Conservation (phyloP, 2,329 filamentous ascomycete genomes). For the Phyllosticta ampelicida region DNA sequence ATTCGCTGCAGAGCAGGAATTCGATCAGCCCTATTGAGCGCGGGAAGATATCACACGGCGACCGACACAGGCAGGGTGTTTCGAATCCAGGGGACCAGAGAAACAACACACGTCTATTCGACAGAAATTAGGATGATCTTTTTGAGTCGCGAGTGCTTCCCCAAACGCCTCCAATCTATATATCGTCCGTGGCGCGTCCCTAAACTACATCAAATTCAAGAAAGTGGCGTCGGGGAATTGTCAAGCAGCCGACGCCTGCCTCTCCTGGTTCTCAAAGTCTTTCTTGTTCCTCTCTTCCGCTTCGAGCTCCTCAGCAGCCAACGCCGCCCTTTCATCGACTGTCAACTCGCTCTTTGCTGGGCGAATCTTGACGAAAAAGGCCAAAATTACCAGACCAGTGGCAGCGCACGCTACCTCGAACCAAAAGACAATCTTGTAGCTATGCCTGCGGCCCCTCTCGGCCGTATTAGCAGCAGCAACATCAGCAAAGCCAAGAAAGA, state of each 20-base stretch:
- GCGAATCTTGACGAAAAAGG: constrained; percentile 11
- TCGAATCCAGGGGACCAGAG: neutral
- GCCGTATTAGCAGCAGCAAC: constrained; percentile 43
- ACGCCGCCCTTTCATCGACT: constrained; percentile 8
- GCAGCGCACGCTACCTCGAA: constrained; percentile 40
- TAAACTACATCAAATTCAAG: neutral
- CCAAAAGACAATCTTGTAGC: constrained; percentile 59
- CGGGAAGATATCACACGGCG: neutral
- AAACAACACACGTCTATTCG: neutral
- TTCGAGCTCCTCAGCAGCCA: constrained; percentile 1
- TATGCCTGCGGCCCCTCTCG: constrained; percentile 33
- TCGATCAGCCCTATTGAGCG: neutral
- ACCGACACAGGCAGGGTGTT: neutral
- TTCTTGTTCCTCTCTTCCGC: neutral
- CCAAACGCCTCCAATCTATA: too few relatives aligned
- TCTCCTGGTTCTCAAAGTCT: neutral
- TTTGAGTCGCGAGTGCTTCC: too few relatives aligned
- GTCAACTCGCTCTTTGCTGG: constrained; percentile 11
- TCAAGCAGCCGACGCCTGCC: neutral
- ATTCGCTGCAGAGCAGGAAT: neutral
- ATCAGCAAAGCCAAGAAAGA: constrained; percentile 62
- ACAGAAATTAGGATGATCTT: too few relatives aligned
- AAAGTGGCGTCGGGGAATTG: neutral
- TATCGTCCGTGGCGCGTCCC: neutral
- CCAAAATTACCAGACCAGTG: constrained; percentile 5